phyloP scores from a whole-genome alignment of 2,329 filamentous ascomycete species.

The Botrytis galanthina region DNA sequence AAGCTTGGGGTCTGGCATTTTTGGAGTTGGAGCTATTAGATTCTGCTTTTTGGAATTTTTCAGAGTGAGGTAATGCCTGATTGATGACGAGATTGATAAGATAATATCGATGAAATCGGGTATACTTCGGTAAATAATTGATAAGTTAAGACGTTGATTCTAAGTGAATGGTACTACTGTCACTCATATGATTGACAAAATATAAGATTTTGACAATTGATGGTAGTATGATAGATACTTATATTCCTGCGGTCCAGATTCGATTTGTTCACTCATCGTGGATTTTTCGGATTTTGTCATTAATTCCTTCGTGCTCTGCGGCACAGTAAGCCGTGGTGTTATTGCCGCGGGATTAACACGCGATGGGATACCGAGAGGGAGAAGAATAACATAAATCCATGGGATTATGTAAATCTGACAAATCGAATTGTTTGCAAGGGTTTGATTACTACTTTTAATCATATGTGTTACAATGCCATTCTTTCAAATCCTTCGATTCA shows the following conservation, averaged over 20 bases:
- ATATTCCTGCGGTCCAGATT: background rate
- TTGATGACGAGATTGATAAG: background rate
- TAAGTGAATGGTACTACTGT: background rate
- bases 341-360: background rate
- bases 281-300: background rate
- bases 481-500: background rate
- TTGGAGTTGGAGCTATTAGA: background rate
- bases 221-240: background rate
- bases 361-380: background rate
- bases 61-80: background rate
- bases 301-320: background rate
- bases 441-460: background rate
- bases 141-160: background rate
- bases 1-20: constrained; percentile 4
- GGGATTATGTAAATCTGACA: background rate
- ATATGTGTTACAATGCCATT: no score
- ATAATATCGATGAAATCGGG: background rate
- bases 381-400: background rate
- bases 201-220: background rate
- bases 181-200: background rate
- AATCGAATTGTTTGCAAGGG: background rate
- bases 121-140: background rate
- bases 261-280: background rate
- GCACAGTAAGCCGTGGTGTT: background rate
- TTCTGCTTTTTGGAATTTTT: background rate